Percentiles rank a stretch among this genome's conserved stretches.
Evolutionary conservation across 305 asterid species (phyloP).

Genomic region (Fraxinus angustifolia): DNA sequence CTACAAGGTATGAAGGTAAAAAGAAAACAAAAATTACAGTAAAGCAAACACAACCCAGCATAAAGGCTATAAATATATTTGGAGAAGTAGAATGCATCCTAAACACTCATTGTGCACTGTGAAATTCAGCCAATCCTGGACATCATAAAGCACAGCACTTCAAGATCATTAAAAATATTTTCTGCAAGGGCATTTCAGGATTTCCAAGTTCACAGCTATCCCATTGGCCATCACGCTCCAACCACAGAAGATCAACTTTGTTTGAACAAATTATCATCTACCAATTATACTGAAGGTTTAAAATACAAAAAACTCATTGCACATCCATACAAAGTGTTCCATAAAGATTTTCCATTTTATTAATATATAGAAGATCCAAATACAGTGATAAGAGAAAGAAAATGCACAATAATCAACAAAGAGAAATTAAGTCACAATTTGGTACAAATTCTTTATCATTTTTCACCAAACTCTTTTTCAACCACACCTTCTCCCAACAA

Average conservation of each 20-base stretch:
- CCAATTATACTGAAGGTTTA: not conserved
- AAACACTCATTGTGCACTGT: not conserved
- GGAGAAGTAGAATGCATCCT: not conserved
- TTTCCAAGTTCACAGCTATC: not conserved
- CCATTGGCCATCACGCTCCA: not conserved
- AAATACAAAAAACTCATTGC: not conserved
- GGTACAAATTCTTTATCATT: not conserved
- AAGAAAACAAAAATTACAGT: not conserved
- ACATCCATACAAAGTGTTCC: not conserved
- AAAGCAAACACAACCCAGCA: not conserved
- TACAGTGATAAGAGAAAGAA: not conserved
- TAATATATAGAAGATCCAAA: not conserved
- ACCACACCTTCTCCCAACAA: not conserved
- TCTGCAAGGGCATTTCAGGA: not conserved
- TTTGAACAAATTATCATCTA: not conserved
- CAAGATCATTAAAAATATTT: not conserved
- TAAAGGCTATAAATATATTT: not conserved
- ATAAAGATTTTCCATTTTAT: not conserved
- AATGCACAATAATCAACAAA: not conserved
- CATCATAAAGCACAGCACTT: slow-evolving; percentile 2
- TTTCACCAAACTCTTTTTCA: not conserved
- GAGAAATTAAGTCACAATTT: not conserved
- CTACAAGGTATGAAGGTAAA: not conserved
- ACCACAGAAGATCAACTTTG: slow-evolving; percentile 12
- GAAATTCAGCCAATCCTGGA: not conserved